Percentiles rank a stretch among this genome's conserved stretches.
These are phyloP conservation scores for Apiotrichum montevideense DNA, from an alignment of 1,284 basidiomycete genomes.

Conservation along the genomic window DNA sequence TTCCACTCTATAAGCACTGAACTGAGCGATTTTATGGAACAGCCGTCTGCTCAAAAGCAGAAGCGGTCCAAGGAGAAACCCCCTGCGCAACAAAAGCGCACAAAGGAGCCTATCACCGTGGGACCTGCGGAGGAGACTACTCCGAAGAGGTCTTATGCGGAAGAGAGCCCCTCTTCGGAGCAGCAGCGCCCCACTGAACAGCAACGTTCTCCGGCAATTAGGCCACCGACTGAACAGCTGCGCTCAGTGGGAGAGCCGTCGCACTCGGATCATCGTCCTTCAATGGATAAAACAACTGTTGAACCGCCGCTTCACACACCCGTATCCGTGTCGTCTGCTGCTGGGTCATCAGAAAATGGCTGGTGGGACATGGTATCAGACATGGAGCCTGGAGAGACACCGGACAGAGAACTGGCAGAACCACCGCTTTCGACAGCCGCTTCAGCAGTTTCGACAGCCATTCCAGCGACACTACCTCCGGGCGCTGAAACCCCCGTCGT, in stretches of 20 bases:
- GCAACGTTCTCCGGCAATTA: too few relatives aligned
- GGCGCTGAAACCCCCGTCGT: background rate
- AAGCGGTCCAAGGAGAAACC: too few relatives aligned
- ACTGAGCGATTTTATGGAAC: constrained; percentile 2
- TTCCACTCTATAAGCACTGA: background rate
- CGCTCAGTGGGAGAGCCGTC: too few relatives aligned
- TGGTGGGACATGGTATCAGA: constrained; percentile 41
- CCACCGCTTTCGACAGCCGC: background rate
- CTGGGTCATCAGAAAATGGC: constrained; percentile 10
- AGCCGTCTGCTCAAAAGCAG: background rate
- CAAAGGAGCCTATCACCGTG: too few relatives aligned
- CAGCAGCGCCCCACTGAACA: too few relatives aligned
- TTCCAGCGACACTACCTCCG: background rate
- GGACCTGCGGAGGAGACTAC: too few relatives aligned
- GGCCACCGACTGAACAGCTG: too few relatives aligned
- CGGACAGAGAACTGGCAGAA: background rate
- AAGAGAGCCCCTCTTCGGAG: too few relatives aligned
- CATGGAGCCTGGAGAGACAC: constrained; percentile 10
- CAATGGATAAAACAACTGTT: too few relatives aligned
- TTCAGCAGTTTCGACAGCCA: background rate
- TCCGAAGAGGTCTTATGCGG: too few relatives aligned
- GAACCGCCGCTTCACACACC: background rate
- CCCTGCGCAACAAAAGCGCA: too few relatives aligned
- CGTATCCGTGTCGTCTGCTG: background rate
- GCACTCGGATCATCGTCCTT: too few relatives aligned